Base-by-base conservation (phyloP, 352 stramenopile genomes). In the Aphanomyces astaci region DNA sequence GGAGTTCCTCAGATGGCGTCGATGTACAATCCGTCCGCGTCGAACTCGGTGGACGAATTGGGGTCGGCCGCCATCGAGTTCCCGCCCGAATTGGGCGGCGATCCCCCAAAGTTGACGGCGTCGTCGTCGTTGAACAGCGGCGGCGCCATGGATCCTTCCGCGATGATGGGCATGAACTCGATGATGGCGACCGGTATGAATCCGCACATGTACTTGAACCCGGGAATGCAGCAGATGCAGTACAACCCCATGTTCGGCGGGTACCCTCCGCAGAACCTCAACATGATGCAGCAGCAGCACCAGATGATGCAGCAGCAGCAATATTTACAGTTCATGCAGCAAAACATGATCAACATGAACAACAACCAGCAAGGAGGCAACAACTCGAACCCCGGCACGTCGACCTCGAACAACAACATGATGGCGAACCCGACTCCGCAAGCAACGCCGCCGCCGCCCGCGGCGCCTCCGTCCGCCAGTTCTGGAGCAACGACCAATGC, bases 261-360 rank as follows among this genome's bases (percentile, higher is more conserved):
- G 30, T 59, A 33, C n/a, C 5, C 19, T 9, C 62, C 39, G 4
- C 62, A 19, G 33, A 68, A 68, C 46, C 25, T 68, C 9, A 56
- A 59, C 46, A 68, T 68, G 62, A 28, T 68, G 46, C 56, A 64
- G 33, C 56, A 64, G 33, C 56, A 64, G 32, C 62, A 68, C n/a
- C 40, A 59, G 31, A 31, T 56, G 9, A 10, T 51, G 4, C 62
- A 68, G 25, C 62, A 68, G 31, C 62, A 68, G 31, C 57, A 65
- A 19, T 60, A 68, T 25, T 9, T 60, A 3, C 62, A 68, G 31
- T 24, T 60, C 17, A 60, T 60, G 46, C 45, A 53, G 45, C 51
- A 60, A 68, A 60, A 60, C n/a, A 68, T 68, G 62, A 57, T 68
- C 10, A 22, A 32, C 27, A 68, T 57, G 46, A 59, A 68, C 48